Conservation (phyloP, 2,329 filamentous ascomycete species). For the Pyrenochaeta sp. region DNA sequence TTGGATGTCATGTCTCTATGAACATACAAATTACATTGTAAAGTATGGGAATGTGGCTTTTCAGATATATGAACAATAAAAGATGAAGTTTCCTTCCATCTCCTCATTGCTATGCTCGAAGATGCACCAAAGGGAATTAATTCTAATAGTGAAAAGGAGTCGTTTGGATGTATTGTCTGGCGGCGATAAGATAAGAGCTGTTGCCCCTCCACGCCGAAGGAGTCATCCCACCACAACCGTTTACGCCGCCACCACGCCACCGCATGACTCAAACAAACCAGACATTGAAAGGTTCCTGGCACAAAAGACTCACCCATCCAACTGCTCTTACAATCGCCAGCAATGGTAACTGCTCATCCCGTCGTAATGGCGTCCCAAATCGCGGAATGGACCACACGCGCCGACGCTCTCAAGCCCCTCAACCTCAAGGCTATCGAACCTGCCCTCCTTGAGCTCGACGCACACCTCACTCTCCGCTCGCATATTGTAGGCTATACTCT, state of each 20-base stretch:
- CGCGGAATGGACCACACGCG: slow-evolving; percentile 65
- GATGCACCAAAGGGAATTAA: no score
- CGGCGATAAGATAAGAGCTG: slow-evolving; percentile 15
- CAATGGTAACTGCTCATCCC: not conserved
- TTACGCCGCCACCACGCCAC: slow-evolving; percentile 2
- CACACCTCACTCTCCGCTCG: slow-evolving; percentile 84
- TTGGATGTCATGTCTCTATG: no score
- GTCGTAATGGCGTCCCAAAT: slow-evolving; percentile 49
- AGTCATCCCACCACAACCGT: slow-evolving; percentile 20
- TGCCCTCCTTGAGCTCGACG: slow-evolving; percentile 79
- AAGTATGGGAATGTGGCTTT: no score
- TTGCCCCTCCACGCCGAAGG: not conserved
- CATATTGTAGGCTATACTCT: slow-evolving; percentile 85
- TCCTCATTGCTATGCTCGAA: no score
- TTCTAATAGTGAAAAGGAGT: no score
- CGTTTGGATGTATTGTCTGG: no score
- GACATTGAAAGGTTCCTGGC: no score
- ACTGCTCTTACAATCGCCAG: no score
- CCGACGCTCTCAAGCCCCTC: slow-evolving; percentile 61
- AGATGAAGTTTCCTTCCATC: no score
- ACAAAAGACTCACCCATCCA: no score
- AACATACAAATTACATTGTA: no score
- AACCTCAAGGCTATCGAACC: slow-evolving; percentile 87
- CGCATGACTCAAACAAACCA: slow-evolving; percentile 5
- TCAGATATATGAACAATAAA: no score